Evolutionary conservation across 352 stramenopile genomes (phyloP).

Genomic region (Globisporangium recalcitrans): DNA sequence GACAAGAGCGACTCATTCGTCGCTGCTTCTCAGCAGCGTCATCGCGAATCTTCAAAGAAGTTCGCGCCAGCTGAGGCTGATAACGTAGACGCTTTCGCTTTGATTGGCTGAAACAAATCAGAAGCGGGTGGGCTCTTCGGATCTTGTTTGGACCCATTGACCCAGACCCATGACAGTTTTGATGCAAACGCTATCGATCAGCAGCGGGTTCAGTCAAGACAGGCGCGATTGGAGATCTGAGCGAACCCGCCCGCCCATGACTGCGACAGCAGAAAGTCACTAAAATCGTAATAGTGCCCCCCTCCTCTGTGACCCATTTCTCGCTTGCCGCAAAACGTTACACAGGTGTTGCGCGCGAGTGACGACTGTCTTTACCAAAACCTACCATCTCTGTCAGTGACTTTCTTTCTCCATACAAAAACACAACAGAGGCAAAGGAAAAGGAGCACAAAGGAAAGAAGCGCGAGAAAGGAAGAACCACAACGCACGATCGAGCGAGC

Average conservation of each 20-base stretch:
- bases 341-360: neutral
- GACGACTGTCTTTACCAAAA: neutral
- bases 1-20: neutral
- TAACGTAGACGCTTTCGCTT: conserved; percentile 13
- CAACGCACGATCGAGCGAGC: neutral
- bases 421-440: neutral
- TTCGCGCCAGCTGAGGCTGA: conserved; percentile 3
- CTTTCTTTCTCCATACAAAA: conserved; percentile 1
- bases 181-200: neutral
- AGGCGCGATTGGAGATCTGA: too few species aligned
- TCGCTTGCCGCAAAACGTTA: neutral
- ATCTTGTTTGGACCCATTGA: neutral
- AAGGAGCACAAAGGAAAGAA: neutral
- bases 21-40: conserved; percentile 7
- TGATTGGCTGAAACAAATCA: conserved; percentile 10
- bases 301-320: neutral
- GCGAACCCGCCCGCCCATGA: neutral
- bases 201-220: neutral
- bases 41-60: conserved; percentile 17
- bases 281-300: neutral
- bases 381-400: neutral
- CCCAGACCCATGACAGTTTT: neutral
- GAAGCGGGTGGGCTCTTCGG: neutral
- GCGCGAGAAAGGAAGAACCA: neutral
- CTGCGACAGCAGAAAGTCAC: neutral